Conservation (phyloP, 2,329 filamentous ascomycete genomes). For the Rhynchosporium agropyri region DNA sequence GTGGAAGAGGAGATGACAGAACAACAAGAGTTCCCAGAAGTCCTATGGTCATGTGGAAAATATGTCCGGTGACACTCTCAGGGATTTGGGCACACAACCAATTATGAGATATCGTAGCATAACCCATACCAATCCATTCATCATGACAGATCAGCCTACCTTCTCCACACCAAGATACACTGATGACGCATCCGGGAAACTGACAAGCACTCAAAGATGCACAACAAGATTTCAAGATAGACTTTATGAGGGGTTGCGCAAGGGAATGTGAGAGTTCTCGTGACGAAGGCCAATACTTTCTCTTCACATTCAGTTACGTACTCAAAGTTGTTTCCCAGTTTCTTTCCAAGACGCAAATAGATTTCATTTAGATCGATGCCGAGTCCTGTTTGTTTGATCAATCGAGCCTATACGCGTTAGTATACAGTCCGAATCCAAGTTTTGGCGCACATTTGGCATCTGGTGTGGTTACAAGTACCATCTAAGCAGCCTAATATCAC, state of each 20-base stretch:
- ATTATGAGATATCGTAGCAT: neutral
- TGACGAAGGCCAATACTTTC: slow-evolving; percentile 6
- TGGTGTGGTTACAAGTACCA: neutral
- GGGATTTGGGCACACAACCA: too few species aligned
- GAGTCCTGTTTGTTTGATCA: slow-evolving; percentile 20
- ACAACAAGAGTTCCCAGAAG: too few species aligned
- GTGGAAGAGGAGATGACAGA: neutral
- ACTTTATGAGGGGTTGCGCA: slow-evolving; percentile 14
- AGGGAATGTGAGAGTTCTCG: slow-evolving; percentile 15
- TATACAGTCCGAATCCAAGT: neutral
- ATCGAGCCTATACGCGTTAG: slow-evolving; percentile 15
- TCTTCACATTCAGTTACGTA: too few species aligned
- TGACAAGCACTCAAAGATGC: slow-evolving; percentile 12
- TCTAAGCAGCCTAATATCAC: slow-evolving; percentile 20
- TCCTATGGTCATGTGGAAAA: neutral
- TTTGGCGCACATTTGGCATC: too few species aligned
- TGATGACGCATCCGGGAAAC: slow-evolving; percentile 18
- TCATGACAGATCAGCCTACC: slow-evolving; percentile 16
- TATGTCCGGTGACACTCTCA: too few species aligned
- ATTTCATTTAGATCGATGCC: slow-evolving; percentile 20
- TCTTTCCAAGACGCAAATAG: slow-evolving; percentile 17
- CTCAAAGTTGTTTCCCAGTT: neutral
- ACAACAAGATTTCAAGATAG: slow-evolving; percentile 2
- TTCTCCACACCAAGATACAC: slow-evolving; percentile 11
- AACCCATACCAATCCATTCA: neutral